Conservation (phyloP, 2,329 filamentous ascomycete genomes). For the Neurospora crassa region DNA sequence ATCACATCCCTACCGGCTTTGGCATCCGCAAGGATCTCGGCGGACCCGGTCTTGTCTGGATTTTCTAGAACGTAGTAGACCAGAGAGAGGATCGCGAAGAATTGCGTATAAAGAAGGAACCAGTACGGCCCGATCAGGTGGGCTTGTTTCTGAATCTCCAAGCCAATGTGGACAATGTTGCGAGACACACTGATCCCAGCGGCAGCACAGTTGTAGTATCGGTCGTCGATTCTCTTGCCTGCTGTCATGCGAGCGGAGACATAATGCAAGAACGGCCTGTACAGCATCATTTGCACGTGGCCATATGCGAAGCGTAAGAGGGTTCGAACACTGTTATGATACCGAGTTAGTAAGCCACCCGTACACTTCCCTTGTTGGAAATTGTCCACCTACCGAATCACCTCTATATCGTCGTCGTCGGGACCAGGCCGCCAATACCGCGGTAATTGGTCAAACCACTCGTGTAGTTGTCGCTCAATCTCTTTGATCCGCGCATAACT, state of each 20-base stretch:
- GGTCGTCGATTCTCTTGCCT: slow-evolving; percentile 55
- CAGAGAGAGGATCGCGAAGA: slow-evolving; percentile 53
- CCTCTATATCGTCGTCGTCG: slow-evolving; percentile 58
- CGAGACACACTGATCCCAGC: slow-evolving; percentile 52
- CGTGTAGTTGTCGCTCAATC: slow-evolving; percentile 53
- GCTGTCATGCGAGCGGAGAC: slow-evolving; percentile 55
- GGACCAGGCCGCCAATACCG: slow-evolving; percentile 68
- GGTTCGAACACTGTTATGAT: slow-evolving; percentile 49
- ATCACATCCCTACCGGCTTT: slow-evolving; percentile 77
- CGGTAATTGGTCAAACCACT: slow-evolving; percentile 60
- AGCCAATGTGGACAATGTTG: slow-evolving; percentile 72
- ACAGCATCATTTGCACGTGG: slow-evolving; percentile 74
- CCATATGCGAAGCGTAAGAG: slow-evolving; percentile 71
- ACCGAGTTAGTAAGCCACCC: slow-evolving; percentile 1
- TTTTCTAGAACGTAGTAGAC: slow-evolving; percentile 77
- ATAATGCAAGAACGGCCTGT: slow-evolving; percentile 76
- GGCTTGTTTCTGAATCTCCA: slow-evolving; percentile 65
- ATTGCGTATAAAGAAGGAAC: slow-evolving; percentile 58
- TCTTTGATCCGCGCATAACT: slow-evolving; percentile 54
- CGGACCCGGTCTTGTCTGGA: slow-evolving; percentile 60
- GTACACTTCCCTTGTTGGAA: not conserved
- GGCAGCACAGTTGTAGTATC: slow-evolving; percentile 65
- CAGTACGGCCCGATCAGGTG: slow-evolving; percentile 75
- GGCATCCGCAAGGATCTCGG: slow-evolving; percentile 79
- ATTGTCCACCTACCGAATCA: slow-evolving; percentile 54